Conservation (phyloP, 139 green algal genomes). For the Tetraselmis chui region DNA sequence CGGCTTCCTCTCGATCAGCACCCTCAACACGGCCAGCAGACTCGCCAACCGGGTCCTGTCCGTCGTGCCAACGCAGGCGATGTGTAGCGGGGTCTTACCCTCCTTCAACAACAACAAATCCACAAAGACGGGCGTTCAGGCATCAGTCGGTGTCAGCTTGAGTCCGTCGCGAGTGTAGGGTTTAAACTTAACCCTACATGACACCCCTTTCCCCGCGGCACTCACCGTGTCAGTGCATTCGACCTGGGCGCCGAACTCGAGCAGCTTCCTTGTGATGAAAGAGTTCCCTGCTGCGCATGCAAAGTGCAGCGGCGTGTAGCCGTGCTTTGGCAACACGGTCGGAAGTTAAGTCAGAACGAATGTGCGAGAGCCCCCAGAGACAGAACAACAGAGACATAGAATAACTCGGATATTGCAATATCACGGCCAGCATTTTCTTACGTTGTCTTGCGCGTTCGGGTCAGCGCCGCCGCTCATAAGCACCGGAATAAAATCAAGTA, state of each 20-base stretch:
- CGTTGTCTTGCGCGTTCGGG: not conserved
- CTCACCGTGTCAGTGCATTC: not conserved
- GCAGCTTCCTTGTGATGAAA: not conserved
- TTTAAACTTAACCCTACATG: too few relatives aligned
- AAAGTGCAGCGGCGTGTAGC: not conserved
- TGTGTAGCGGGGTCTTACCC: not conserved
- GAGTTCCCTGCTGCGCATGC: not conserved
- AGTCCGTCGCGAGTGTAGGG: too few relatives aligned
- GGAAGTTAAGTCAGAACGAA: too few relatives aligned
- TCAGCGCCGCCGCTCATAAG: not conserved
- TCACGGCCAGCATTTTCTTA: too few relatives aligned
- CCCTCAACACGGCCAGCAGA: not conserved
- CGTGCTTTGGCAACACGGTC: too few relatives aligned
- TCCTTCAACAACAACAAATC: too few relatives aligned
- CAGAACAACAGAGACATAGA: too few relatives aligned
- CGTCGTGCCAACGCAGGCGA: not conserved
- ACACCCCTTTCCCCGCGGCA: too few relatives aligned
- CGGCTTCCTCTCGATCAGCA: not conserved
- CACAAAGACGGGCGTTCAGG: too few relatives aligned
- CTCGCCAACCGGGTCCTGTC: not conserved
- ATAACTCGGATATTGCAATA: too few relatives aligned
- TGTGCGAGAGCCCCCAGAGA: too few relatives aligned
- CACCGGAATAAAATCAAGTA: not conserved
- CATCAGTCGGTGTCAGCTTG: too few relatives aligned
- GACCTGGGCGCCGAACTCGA: not conserved